phyloP scores from a whole-genome alignment of 805 yeast genomes.

The Sugiyamaella qingdaonensis region DNA sequence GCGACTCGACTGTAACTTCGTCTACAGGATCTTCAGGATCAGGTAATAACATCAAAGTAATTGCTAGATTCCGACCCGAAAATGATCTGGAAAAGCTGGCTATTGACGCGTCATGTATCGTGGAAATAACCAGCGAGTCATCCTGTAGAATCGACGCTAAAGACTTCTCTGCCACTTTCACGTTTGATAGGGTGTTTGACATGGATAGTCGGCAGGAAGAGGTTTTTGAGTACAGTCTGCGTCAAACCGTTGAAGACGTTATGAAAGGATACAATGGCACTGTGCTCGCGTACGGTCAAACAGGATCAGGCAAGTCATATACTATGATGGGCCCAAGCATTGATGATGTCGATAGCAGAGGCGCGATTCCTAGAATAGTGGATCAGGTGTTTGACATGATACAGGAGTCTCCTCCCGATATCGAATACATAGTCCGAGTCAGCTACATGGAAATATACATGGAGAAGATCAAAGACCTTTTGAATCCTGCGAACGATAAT shows the following conservation, averaged over 20 bases:
- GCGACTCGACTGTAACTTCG: conserved; percentile 4
- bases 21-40: conserved; percentile 1
- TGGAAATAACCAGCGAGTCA: conserved; percentile 24
- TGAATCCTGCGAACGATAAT: conserved; percentile 42
- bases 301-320: conserved; percentile 72
- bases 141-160: conserved; percentile 25
- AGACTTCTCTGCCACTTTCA: conserved; percentile 37
- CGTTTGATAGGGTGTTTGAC: conserved; percentile 64
- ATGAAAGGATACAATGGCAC: conserved; percentile 75
- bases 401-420: conserved; percentile 40
- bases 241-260: conserved; percentile 63
- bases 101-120: conserved; percentile 23
- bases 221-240: conserved; percentile 55
- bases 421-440: conserved; percentile 63
- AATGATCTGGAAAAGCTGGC: conserved; percentile 33
- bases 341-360: conserved; percentile 42
- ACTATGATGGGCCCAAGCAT: conserved; percentile 66
- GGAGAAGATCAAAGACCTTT: conserved; percentile 69
- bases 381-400: conserved; percentile 60
- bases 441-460: conserved; percentile 78
- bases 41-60: conserved; percentile 50
- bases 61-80: conserved; percentile 68
- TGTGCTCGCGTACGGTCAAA: conserved; percentile 73
- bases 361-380: conserved; percentile 70
- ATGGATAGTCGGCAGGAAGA: conserved; percentile 49